These are phyloP conservation scores for Daldinia loculata DNA, from an alignment of 495 filamentous ascomycete species.

Conservation along the genomic window DNA sequence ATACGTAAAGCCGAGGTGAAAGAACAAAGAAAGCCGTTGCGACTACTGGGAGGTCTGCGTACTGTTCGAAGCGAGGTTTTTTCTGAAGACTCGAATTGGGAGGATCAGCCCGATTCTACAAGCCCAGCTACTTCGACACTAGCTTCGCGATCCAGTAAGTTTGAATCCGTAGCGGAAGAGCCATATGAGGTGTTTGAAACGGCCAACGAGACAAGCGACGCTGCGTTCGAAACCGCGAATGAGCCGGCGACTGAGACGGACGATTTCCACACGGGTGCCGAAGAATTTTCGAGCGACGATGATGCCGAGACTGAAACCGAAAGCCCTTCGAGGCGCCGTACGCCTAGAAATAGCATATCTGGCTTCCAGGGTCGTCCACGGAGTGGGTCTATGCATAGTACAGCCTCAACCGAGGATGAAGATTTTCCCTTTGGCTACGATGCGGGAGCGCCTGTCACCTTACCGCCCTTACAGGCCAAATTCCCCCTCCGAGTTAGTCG, in stretches of 20 bases:
- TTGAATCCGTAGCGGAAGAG: conserved; percentile 38
- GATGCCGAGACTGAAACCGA: conserved; percentile 92
- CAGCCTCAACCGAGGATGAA: conserved; percentile 88
- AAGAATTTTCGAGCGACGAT: conserved; percentile 77
- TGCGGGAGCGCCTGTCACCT: conserved; percentile 67
- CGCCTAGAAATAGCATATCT: conserved; percentile 50
- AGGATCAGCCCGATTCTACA: conserved; percentile 66
- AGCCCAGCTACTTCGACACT: conserved; percentile 43
- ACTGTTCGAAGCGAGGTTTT: conserved; percentile 78
- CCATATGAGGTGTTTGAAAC: conserved; percentile 78
- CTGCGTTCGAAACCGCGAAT: conserved; percentile 86
- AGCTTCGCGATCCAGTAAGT: conserved; percentile 45
- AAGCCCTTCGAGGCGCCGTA: conserved; percentile 58
- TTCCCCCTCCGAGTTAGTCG: conserved; percentile 76
- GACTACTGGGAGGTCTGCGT: conserved; percentile 80
- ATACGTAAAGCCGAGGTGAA: conserved; percentile 75
- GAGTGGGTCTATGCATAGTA: conserved; percentile 81
- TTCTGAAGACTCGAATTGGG: conserved; percentile 85
- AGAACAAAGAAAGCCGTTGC: conserved; percentile 76
- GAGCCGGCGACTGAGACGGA: conserved; percentile 89
- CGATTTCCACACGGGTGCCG: conserved; percentile 89
- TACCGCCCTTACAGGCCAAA: conserved; percentile 65
- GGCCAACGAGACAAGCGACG: conserved; percentile 83
- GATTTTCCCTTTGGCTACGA: conserved; percentile 56
- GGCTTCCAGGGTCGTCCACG: conserved; percentile 31